Evolutionary conservation across 1,139 yeast species (phyloP), one percentile per base, ranked within the genome.

Genomic region (Debaryomyces subglobosus): DNA sequence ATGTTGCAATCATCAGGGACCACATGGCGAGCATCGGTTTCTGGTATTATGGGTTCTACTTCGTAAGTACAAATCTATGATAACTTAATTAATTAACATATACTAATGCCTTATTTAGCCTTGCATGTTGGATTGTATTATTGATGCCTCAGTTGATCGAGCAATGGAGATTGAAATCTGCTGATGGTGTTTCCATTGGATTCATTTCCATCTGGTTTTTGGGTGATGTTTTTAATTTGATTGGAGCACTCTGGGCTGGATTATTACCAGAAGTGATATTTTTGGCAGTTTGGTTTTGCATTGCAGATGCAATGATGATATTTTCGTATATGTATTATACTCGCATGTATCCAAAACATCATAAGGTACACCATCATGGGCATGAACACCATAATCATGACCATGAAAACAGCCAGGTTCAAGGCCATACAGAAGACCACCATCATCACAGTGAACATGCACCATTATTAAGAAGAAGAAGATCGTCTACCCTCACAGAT

Each of bases 81-180:
- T 20, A 16, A 20, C 34, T 42, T 18, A 27, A 12, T 12, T 23
- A 21, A 29, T 18, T 23, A 16, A 20, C 37, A 23, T 23, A 35
- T 54, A 56, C 63, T 61, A 63, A 64, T 63, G 13, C 35, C 21
- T 20, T 21, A 20, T 34, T 16, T 66, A 61, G 84, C 15, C 71
- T 82, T 43, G 84, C 92, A 2, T 86, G 92, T 62, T 89, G 94
- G 94, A 80, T 89, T 23, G 92, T 88, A n/a, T 69, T 88, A 43
- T 75, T 87, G 52, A 71, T 87, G 59, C 96, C 96, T 1, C 96
- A 89, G 65, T 76, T 88, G 42, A 79, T 88, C 35, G 96, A 88
- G 63, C 95, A 88, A 66, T 88, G 92, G 92, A 70, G 87, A 50
- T 69, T 84, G 46, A 85, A 86, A 61, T 81, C 89, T 21, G 89